phyloP scores from a whole-genome alignment of 2,329 filamentous ascomycete species.

The Hypoxylon sp. region DNA sequence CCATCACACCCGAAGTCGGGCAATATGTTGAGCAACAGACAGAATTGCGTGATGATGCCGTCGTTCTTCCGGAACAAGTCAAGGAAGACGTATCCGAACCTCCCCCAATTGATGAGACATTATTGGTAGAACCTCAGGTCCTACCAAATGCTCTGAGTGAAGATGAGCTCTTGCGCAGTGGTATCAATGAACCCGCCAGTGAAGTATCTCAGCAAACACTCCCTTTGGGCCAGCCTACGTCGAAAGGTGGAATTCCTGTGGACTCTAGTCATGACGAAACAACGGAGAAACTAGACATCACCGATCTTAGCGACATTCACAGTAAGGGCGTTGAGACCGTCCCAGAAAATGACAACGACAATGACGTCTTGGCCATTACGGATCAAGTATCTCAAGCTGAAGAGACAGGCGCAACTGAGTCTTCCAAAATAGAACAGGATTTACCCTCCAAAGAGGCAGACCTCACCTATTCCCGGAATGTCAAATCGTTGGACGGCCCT shows the following conservation, averaged over 20 bases:
- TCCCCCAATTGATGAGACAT: constrained; percentile 2
- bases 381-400: neutral
- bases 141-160: neutral
- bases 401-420: neutral
- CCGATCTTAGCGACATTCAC: constrained; percentile 9
- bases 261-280: constrained; percentile 6
- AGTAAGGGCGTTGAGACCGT: constrained; percentile 1
- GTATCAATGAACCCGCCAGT: neutral
- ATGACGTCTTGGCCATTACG: neutral
- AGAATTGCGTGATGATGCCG: neutral
- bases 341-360: constrained; percentile 6
- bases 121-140: neutral
- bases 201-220: constrained; percentile 10
- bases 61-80: neutral
- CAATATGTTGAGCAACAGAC: constrained; percentile 1
- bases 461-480: neutral
- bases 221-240: neutral
- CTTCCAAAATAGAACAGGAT: constrained; percentile 3
- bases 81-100: constrained; percentile 2
- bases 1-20: neutral
- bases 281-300: constrained; percentile 3
- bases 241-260: constrained; percentile 10
- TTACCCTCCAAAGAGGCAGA: constrained; percentile 3
- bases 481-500: constrained; percentile 9
- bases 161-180: neutral